phyloP scores from a whole-genome alignment of 225 moss, liverwort and hornwort species.

The Rhytidiadelphus loreus region DNA sequence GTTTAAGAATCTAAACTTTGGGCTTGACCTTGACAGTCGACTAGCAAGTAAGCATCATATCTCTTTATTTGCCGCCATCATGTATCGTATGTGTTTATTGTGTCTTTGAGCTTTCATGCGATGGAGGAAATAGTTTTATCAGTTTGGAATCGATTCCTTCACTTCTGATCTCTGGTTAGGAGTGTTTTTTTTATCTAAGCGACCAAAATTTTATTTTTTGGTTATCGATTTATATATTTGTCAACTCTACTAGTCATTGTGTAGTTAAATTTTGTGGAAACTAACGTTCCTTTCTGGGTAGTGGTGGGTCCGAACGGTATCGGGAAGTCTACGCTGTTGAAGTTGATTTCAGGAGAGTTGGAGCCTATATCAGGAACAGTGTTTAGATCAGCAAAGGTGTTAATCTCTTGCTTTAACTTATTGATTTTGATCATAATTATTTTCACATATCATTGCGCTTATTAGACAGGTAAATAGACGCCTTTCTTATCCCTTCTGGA shows the following conservation, averaged over 20 bases:
- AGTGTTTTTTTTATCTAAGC: neutral
- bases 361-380: constrained; percentile 84
- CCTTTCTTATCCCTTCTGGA: neutral
- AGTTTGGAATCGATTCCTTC: neutral
- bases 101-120: neutral
- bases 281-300: constrained; percentile 11
- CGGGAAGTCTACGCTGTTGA: constrained; percentile 92
- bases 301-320: constrained; percentile 99
- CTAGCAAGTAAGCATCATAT: constrained; percentile 59
- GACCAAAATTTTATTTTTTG: neutral
- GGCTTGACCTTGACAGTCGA: constrained; percentile 98
- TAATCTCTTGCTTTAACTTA: neutral
- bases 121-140: neutral
- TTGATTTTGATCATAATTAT: neutral
- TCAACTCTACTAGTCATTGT: neutral
- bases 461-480: neutral
- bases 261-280: neutral
- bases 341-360: constrained; percentile 95
- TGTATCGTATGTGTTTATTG: neutral
- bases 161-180: neutral
- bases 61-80: neutral
- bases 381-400: constrained; percentile 90
- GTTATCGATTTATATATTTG: neutral
- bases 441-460: neutral
- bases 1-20: constrained; percentile 93